These are phyloP conservation scores for Volvariella surrecta DNA, from an alignment of 1,284 basidiomycete genomes.

Conservation along the genomic window DNA sequence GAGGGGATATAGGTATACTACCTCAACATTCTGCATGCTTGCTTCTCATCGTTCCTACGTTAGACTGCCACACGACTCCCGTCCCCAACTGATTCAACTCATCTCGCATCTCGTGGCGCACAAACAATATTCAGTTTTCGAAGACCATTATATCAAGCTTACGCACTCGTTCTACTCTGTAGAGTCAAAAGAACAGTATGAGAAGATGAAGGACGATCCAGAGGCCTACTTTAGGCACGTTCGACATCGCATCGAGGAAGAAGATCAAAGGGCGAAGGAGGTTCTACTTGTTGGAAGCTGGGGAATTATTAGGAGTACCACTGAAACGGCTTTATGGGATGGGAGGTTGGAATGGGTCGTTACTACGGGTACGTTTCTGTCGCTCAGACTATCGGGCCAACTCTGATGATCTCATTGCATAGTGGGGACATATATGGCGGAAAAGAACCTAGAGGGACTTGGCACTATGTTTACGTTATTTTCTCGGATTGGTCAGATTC, in stretches of 20 bases:
- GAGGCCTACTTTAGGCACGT: slow-evolving; percentile 48
- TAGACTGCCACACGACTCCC: slow-evolving; percentile 17
- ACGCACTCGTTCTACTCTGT: slow-evolving; percentile 43
- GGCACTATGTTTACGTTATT: slow-evolving; percentile 57
- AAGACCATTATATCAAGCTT: slow-evolving; percentile 39
- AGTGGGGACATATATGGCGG: slow-evolving; percentile 48
- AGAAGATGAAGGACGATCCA: slow-evolving; percentile 34
- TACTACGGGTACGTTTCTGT: slow-evolving; percentile 36
- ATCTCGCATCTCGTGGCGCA: slow-evolving; percentile 47
- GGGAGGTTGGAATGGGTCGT: slow-evolving; percentile 50
- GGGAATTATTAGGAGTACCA: slow-evolving; percentile 36
- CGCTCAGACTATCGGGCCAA: background rate
- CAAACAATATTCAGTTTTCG: slow-evolving; percentile 46
- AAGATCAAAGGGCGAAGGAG: slow-evolving; percentile 41
- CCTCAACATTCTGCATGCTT: background rate
- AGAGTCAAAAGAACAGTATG: slow-evolving; percentile 35
- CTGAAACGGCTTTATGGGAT: slow-evolving; percentile 48
- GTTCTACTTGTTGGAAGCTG: slow-evolving; percentile 46
- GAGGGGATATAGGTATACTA: slow-evolving; percentile 33
- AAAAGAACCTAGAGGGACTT: slow-evolving; percentile 41
- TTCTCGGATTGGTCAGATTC: slow-evolving; percentile 46
- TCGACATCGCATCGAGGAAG: slow-evolving; percentile 40
- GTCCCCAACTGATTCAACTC: slow-evolving; percentile 31
- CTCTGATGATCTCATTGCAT: slow-evolving; percentile 32
- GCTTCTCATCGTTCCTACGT: background rate